Percentiles rank a stretch among this genome's conserved stretches.
These are phyloP conservation scores for Microdochium trichocladiopsis DNA, from an alignment of 2,329 filamentous ascomycete genomes.

Conservation along the genomic window DNA sequence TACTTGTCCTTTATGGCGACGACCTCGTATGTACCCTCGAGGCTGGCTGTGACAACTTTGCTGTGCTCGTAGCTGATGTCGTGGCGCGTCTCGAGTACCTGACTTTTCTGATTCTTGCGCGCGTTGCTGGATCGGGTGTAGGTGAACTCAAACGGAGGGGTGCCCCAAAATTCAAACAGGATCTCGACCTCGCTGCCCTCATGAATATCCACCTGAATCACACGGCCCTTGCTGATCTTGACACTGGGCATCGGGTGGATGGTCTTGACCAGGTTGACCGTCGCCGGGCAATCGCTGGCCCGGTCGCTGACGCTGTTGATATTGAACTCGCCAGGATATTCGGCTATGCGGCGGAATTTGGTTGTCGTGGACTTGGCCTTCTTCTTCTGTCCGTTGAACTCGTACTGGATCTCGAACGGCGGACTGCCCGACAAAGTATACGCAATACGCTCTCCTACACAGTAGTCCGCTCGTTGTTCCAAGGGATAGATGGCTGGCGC, in stretches of 20 bases:
- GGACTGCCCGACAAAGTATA: conserved; percentile 87
- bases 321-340: conserved; percentile 80
- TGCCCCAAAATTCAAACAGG: conserved; percentile 90
- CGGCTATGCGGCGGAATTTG: conserved; percentile 87
- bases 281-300: conserved; percentile 79
- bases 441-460: conserved; percentile 88
- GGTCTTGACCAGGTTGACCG: conserved; percentile 68
- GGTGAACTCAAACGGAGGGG: conserved; percentile 94
- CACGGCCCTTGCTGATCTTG: conserved; percentile 76
- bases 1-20: conserved; percentile 91
- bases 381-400: conserved; percentile 70
- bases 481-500: conserved; percentile 85
- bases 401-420: conserved; percentile 90
- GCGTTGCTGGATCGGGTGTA: conserved; percentile 88
- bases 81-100: conserved; percentile 84
- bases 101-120: conserved; percentile 68
- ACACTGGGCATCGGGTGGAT: conserved; percentile 93
- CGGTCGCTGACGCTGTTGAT: conserved; percentile 85
- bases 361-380: conserved; percentile 75
- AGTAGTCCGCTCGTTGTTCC: conserved; percentile 81
- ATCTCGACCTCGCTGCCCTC: conserved; percentile 94
- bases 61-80: conserved; percentile 76
- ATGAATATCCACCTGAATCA: conserved; percentile 84
- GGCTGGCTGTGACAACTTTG: conserved; percentile 76
- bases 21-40: conserved; percentile 97